phyloP scores from a whole-genome alignment of 352 stramenopile species.

The Plasmopara halstedii region DNA sequence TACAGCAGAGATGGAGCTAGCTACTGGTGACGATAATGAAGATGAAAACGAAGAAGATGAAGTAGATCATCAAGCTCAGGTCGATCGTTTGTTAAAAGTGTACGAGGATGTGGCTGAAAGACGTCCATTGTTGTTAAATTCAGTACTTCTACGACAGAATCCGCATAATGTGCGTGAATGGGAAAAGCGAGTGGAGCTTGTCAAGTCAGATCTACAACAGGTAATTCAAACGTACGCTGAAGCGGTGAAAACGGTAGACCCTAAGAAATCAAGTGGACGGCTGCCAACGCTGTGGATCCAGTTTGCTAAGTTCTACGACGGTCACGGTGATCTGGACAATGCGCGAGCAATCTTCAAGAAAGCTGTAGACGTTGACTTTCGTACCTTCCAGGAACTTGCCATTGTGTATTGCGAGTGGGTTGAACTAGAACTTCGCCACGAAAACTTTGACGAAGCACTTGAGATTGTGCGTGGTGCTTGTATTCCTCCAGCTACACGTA shows the following conservation, averaged over 20 bases:
- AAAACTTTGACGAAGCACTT: constrained; percentile 93
- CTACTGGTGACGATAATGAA: constrained; percentile 37
- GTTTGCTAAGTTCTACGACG: constrained; percentile 95
- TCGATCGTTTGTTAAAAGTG: constrained; percentile 76
- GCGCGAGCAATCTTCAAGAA: constrained; percentile 91
- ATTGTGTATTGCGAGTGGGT: constrained; percentile 92
- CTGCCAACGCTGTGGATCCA: constrained; percentile 91
- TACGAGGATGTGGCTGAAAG: constrained; percentile 92
- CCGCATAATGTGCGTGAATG: constrained; percentile 97
- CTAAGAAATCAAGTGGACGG: constrained; percentile 73
- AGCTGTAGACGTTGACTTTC: constrained; percentile 68
- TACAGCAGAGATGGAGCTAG: constrained; percentile 92
- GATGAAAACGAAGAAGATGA: constrained; percentile 60
- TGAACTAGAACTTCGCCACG: constrained; percentile 94
- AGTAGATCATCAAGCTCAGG: constrained; percentile 53
- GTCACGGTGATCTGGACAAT: constrained; percentile 87
- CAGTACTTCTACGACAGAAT: constrained; percentile 97
- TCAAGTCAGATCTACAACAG: constrained; percentile 42
- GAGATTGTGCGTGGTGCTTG: constrained; percentile 82
- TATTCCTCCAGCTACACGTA: constrained; percentile 35
- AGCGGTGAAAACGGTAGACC: constrained; percentile 90
- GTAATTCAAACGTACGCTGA: constrained; percentile 85
- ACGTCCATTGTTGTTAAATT: constrained; percentile 91
- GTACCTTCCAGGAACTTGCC: constrained; percentile 89
- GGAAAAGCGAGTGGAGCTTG: constrained; percentile 92